Conservation (phyloP, 2,329 filamentous ascomycete genomes). For the Trichoderma arundinaceum region DNA sequence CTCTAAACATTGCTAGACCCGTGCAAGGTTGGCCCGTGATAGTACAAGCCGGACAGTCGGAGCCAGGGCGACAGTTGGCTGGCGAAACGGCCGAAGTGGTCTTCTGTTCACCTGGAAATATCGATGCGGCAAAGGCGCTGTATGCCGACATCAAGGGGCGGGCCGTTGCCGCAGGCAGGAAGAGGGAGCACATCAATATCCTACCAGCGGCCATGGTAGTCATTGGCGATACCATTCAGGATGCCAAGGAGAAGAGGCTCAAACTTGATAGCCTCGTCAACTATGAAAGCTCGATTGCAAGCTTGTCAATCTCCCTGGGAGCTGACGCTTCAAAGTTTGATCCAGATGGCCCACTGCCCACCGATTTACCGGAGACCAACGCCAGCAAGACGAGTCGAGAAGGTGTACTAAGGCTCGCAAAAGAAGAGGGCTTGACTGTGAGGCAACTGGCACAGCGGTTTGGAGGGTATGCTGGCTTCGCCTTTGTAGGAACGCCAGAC, state of each 20-base stretch:
- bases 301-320: constrained; percentile 55
- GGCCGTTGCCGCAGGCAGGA: constrained; percentile 51
- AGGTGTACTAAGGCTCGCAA: constrained; percentile 51
- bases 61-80: constrained; percentile 57
- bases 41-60: constrained; percentile 60
- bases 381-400: constrained; percentile 57
- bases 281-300: constrained; percentile 60
- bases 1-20: constrained; percentile 58
- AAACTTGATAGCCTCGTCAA: constrained; percentile 58
- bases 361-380: constrained; percentile 58
- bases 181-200: constrained; percentile 55
- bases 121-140: constrained; percentile 53
- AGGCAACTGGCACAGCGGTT: constrained; percentile 57
- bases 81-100: constrained; percentile 60
- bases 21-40: constrained; percentile 63
- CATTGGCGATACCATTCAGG: constrained; percentile 55
- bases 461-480: constrained; percentile 56
- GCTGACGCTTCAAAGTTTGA: constrained; percentile 55
- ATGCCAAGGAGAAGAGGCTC: constrained; percentile 55
- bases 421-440: constrained; percentile 54
- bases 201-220: constrained; percentile 58
- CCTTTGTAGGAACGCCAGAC: constrained; percentile 57
- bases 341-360: constrained; percentile 55
- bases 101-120: constrained; percentile 55
- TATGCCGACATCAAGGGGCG: constrained; percentile 59